Evolutionary conservation across 2,329 filamentous ascomycete species (phyloP).

Genomic region (Botrytis byssoidea): DNA sequence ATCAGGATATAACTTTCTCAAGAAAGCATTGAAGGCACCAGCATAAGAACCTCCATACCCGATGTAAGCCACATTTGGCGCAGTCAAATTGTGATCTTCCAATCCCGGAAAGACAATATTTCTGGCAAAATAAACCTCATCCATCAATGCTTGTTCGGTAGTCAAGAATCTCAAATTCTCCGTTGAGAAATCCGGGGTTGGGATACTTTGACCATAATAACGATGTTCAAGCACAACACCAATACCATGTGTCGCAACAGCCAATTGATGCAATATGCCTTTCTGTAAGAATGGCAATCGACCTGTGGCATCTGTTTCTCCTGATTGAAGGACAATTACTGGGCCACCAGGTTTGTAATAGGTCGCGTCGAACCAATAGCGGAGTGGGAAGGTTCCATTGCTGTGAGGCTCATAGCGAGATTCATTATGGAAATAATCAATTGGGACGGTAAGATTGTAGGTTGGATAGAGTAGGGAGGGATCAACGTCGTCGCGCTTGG

Average conservation of each 20-base stretch:
- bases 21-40: conserved; percentile 73
- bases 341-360: conserved; percentile 77
- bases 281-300: conserved; percentile 72
- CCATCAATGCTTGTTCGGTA: conserved; percentile 79
- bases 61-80: conserved; percentile 67
- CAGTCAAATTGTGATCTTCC: conserved; percentile 64
- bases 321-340: conserved; percentile 72
- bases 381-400: conserved; percentile 63
- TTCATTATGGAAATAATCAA: conserved; percentile 85
- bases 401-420: conserved; percentile 74
- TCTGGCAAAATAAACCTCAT: conserved; percentile 76
- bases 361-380: conserved; percentile 80
- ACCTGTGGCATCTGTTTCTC: conserved; percentile 64
- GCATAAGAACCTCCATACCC: conserved; percentile 84
- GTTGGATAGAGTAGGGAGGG: conserved; percentile 36
- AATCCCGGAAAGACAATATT: conserved; percentile 70
- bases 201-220: conserved; percentile 79
- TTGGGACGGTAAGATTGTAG: conserved; percentile 41
- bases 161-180: conserved; percentile 77
- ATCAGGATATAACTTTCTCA: conserved; percentile 74
- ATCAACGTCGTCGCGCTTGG: conserved; percentile 28
- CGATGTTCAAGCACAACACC: conserved; percentile 83
- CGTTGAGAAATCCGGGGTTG: conserved; percentile 62
- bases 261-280: conserved; percentile 70
- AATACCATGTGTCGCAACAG: conserved; percentile 68